A percentile compares a stretch with the other conserved stretches of the same genome.
Conservation (phyloP, 208 protist genomes). For the Wallacemonas sp. region DNA sequence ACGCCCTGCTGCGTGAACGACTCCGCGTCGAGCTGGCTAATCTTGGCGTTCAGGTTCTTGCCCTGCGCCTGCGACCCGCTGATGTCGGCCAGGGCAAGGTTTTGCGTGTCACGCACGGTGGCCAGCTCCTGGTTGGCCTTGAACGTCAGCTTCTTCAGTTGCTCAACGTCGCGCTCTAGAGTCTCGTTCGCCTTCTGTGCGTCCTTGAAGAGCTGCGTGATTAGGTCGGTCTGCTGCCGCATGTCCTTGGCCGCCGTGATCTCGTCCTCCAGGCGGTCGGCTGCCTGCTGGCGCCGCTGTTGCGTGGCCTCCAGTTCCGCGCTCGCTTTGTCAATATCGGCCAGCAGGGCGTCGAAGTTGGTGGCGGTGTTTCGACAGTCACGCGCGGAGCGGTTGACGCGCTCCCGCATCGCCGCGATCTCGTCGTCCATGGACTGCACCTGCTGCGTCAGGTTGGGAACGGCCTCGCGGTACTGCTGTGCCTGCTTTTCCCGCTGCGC, state of each 20-base stretch:
- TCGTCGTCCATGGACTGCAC: slow-evolving; percentile 79
- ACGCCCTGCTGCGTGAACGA: slow-evolving; percentile 92
- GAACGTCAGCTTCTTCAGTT: slow-evolving; percentile 85
- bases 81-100: slow-evolving; percentile 79
- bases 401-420: slow-evolving; percentile 69
- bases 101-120: slow-evolving; percentile 60
- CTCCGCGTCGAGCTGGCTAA: slow-evolving; percentile 82
- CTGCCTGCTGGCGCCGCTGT: slow-evolving; percentile 25
- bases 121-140: slow-evolving; percentile 82
- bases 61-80: slow-evolving; percentile 78
- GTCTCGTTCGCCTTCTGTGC: slow-evolving; percentile 52
- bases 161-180: slow-evolving; percentile 74
- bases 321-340: slow-evolving; percentile 37
- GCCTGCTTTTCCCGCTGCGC: slow-evolving; percentile 52
- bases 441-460: slow-evolving; percentile 45
- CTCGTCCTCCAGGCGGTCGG: slow-evolving; percentile 42
- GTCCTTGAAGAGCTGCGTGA: slow-evolving; percentile 58
- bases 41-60: slow-evolving; percentile 86
- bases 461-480: slow-evolving; percentile 45
- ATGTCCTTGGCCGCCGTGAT: slow-evolving; percentile 53
- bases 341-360: slow-evolving; percentile 26
- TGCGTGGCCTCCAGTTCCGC: slow-evolving; percentile 35
- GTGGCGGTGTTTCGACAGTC: slow-evolving; percentile 26
- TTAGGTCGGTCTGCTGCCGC: slow-evolving; percentile 57
- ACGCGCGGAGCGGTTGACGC: slow-evolving; percentile 44